These are phyloP conservation scores for Auricularia sp. DNA, from an alignment of 768 basidiomycete species.

Conservation along the genomic window DNA sequence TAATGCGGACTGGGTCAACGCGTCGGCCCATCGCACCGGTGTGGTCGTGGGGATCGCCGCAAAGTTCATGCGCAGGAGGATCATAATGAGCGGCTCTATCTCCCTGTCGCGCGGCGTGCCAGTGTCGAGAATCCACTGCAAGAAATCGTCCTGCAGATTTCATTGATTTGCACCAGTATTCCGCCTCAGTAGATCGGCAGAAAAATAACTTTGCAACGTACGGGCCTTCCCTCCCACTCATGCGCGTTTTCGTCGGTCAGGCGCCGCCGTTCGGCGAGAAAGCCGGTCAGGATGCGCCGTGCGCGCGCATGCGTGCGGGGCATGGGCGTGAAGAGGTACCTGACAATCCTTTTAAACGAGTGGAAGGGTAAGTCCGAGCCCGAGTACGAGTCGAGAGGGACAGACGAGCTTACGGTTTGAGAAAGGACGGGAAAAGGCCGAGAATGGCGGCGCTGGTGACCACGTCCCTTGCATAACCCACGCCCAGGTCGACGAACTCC, in stretches of 20 bases:
- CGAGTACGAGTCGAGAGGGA: neutral
- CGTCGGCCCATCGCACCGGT: neutral
- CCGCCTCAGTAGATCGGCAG: no score
- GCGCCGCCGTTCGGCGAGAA: slow-evolving; percentile 22
- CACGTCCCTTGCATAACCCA: slow-evolving; percentile 28
- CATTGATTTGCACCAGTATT: no score
- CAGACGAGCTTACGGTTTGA: slow-evolving; percentile 6
- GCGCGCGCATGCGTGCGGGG: slow-evolving; percentile 4
- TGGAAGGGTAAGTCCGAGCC: no score
- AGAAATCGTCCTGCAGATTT: slow-evolving; percentile 30
- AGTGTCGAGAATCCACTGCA: slow-evolving; percentile 36
- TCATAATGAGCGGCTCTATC: slow-evolving; percentile 21
- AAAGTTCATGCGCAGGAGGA: slow-evolving; percentile 31
- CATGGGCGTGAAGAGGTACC: neutral
- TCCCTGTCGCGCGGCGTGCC: slow-evolving; percentile 24
- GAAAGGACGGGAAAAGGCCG: slow-evolving; percentile 12
- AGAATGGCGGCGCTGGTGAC: slow-evolving; percentile 16
- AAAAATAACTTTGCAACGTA: neutral
- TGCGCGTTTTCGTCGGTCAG: slow-evolving; percentile 14
- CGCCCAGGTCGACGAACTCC: slow-evolving; percentile 12
- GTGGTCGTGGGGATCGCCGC: slow-evolving; percentile 1
- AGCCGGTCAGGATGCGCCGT: slow-evolving; percentile 17
- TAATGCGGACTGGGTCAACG: no score
- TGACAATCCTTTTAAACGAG: neutral
- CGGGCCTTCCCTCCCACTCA: slow-evolving; percentile 23